Conservation (phyloP, 1,139 yeast species). For the Wickerhamomyces sp. region DNA sequence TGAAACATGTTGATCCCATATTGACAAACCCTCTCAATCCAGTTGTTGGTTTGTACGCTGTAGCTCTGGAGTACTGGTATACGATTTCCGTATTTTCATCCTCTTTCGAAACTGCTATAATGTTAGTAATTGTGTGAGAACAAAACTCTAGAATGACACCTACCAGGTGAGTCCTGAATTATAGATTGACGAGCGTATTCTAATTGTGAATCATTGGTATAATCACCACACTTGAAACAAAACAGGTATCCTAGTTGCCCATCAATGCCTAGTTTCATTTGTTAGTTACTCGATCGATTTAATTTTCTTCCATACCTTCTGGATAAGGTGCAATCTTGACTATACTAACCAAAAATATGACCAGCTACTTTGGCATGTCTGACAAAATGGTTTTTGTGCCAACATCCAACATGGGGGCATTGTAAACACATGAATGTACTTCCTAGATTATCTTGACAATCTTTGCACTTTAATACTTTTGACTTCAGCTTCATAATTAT, state of each 20-base stretch:
- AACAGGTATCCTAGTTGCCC: constrained; percentile 53
- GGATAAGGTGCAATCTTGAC: too few relatives aligned
- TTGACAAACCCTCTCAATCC: constrained; percentile 87
- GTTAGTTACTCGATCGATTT: constrained; percentile 4
- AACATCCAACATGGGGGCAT: constrained; percentile 81
- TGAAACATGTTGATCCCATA: constrained; percentile 95
- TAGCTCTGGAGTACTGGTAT: constrained; percentile 36
- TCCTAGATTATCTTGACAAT: constrained; percentile 32
- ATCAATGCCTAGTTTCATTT: constrained; percentile 35
- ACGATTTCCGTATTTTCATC: constrained; percentile 20
- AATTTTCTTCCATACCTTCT: too few relatives aligned
- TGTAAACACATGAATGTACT: constrained; percentile 66
- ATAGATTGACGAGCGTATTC: constrained; percentile 44
- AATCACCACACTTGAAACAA: constrained; percentile 76
- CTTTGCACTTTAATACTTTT: constrained; percentile 44
- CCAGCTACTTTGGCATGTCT: constrained; percentile 56
- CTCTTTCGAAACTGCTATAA: constrained; percentile 5
- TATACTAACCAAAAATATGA: constrained; percentile 62
- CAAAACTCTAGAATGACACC: constrained; percentile 1
- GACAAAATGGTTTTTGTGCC: constrained; percentile 50
- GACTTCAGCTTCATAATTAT: constrained; percentile 37
- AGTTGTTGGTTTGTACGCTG: constrained; percentile 55
- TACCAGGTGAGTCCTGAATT: constrained; percentile 8
- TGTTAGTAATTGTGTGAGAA: constrained; percentile 3
- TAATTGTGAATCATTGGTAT: constrained; percentile 55